Conservation (phyloP, 2,329 filamentous ascomycete species). For the Monosporascus sp. region DNA sequence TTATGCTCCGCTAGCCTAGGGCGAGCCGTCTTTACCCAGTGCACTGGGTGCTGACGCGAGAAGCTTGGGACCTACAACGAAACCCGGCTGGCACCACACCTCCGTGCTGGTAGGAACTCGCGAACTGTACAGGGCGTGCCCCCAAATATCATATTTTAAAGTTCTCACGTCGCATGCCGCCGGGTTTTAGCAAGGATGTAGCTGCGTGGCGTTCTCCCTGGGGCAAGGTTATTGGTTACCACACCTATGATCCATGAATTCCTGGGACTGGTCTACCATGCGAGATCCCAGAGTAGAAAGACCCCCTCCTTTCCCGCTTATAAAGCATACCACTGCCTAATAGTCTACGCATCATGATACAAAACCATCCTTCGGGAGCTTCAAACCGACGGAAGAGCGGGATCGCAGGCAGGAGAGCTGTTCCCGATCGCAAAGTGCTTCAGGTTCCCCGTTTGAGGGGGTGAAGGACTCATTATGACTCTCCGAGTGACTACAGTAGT, state of each 20-base stretch:
- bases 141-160: not conserved
- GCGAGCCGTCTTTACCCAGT: not conserved
- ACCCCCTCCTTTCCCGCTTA: not conserved
- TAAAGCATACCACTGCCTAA: not conserved
- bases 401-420: not conserved
- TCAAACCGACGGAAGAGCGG: not conserved
- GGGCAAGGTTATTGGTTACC: not conserved
- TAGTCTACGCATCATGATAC: not conserved
- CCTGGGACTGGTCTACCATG: not conserved
- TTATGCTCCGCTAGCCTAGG: not conserved
- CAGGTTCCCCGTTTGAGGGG: not conserved
- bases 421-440: not conserved
- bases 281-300: not conserved
- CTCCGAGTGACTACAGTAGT: too few species aligned
- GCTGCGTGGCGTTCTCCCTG: not conserved
- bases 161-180: not conserved
- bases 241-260: not conserved
- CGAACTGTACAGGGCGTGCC: not conserved
- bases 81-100: not conserved
- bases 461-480: too few species aligned
- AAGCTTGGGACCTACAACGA: constrained; percentile 10
- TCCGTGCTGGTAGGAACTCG: not conserved
- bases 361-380: not conserved
- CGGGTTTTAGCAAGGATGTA: not conserved
- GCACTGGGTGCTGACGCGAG: constrained; percentile 17